Base-by-base conservation (phyloP, 2,329 filamentous ascomycete species). In the Xylaria hypoxylon region DNA sequence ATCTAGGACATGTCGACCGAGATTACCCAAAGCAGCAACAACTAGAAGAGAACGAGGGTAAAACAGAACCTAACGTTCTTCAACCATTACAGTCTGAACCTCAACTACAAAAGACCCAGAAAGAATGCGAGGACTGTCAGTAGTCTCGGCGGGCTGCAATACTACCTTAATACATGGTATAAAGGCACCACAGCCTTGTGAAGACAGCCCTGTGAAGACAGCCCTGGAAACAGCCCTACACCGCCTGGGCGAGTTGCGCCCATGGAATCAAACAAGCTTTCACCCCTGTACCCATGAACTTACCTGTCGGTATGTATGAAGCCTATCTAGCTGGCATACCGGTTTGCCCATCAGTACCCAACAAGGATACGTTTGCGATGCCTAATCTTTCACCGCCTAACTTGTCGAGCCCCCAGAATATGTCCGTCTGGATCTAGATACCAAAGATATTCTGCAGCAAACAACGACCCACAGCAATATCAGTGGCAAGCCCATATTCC, bases 1-100 rank as follows among this genome's bases (percentile, higher is more conserved):
- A 95, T 75, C 81, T 97, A 59, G 95, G 95, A 0, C 95, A 98
- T 80, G 90, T 93, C 26, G 92, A 94, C 78, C 83, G 87, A 61
- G 78, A 85, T 59, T 76, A 83, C 53, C 65, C 66, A 4, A 64
- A 42, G 42, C 53, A 50, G 35, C 62, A 58, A 44, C 65, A 56
- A 15, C 31, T 33, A 3, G 53, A 35, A 13, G 60, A 52, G 44
- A 55, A 55, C 42, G 62, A 62, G 53, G 31, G 44, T 10, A 28
- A 65, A 58, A 22, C 45, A 13, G 53, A 65, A 55, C 42, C 59
- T 8, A 64, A 61, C 26, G 44, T 57, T 26, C 7, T 61, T 31
- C 38, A 3, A 22, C 47, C 48, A 26, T 53, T 38, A 22, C 40
- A 60, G 15, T 24, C 26, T 22, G 40, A 40, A n/a, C 26, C 42